These are phyloP conservation scores for Protostelium mycophagum DNA, from an alignment of 78 protist genomes.

Conservation along the genomic window DNA sequence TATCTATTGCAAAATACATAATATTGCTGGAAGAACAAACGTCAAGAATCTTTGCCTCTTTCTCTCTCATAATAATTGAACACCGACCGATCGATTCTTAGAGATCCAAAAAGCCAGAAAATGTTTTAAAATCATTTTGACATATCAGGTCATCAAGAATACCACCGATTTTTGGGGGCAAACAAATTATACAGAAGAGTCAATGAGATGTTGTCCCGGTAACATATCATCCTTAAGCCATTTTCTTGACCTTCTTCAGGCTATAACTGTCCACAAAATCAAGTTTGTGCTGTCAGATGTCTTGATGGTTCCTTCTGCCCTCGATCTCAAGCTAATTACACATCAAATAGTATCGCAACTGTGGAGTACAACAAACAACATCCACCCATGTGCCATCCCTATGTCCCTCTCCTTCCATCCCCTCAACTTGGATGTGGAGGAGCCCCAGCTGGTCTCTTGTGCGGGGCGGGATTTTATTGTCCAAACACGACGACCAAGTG, in stretches of 20 bases:
- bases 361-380: not conserved
- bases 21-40: too few relatives aligned
- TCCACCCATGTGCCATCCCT: not conserved
- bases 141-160: not conserved
- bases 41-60: too few relatives aligned
- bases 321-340: not conserved
- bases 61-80: too few relatives aligned
- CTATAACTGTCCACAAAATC: not conserved
- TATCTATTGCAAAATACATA: too few relatives aligned
- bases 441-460: not conserved
- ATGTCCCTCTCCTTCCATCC: not conserved
- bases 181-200: not conserved
- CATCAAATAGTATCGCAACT: not conserved
- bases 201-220: not conserved
- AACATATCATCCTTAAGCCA: not conserved
- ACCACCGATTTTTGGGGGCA: not conserved
- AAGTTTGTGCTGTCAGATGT: not conserved
- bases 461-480: not conserved
- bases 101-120: too few relatives aligned
- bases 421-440: not conserved
- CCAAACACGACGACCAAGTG: not conserved
- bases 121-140: not conserved
- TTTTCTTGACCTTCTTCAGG: not conserved
- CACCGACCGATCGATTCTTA: too few relatives aligned
- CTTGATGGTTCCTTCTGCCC: not conserved